Evolutionary conservation across 164 flowering plant species (phyloP), one percentile per base, ranked within the genome.

Genomic region (Aristolochia contorta): DNA sequence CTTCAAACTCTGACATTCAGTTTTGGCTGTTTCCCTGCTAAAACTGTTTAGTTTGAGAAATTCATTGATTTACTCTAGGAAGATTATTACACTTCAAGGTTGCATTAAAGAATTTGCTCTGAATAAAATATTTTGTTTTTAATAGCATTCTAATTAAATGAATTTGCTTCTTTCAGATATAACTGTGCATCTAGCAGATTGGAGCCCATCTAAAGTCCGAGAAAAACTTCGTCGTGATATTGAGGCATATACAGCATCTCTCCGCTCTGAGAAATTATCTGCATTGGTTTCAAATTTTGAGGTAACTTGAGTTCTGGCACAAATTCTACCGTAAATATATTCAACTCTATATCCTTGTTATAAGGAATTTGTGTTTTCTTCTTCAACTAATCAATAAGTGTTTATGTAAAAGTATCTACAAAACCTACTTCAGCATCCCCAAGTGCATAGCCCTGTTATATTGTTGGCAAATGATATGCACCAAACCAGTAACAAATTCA

Each of bases 171-270:
- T 64, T 66, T n/a, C 73, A 87, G 91, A 85, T 78, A 79, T 74
- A 66, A 72, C 79, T 24, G 60, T 86, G 22, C 25, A 71, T 58
- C 93, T 80, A 54, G 87, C 87, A 12, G 23, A 64, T 25, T 64
- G 67, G 67, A 60, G 57, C 21, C 8, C 55, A 18, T 56, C 60
- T 24, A 64, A 56, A 64, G 46, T 56, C 32, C 54, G 61, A 3
- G 67, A 56, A 47, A 64, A 64, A 50, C 67, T 64, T 55, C 55
- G 21, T 21, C 85, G 84, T 70, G 96, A 86, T 71, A 74, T 89
- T 48, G 87, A 84, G 16, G 74, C 74, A n/a, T 80, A 89, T 69
- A 70, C 70, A 32, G 65, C 79, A 54, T 75, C 79, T 32, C 76
- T 82, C 41, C 74, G 81, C 41, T 58, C 14, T 64, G 66, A 69